Base-by-base conservation (phyloP, 495 filamentous ascomycete species). In the Aspergillus hancockii region DNA sequence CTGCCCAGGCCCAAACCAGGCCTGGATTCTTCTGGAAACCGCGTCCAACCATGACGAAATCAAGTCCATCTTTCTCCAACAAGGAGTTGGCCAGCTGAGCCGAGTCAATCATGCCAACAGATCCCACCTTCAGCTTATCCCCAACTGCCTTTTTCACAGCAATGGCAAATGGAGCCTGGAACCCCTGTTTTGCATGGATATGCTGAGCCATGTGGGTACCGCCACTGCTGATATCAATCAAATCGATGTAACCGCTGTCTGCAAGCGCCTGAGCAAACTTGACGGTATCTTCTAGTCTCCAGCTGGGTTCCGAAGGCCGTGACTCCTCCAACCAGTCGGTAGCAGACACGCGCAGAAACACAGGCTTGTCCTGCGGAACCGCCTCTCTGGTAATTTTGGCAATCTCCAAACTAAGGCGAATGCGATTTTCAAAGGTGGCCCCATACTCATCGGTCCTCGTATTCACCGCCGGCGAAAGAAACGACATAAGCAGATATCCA, bases 21-120 rank as follows among this genome's bases (percentile, higher is more conserved):
- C 83, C 80, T 0, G 89, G 86, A 62, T 90, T 85, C 74, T 87
- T 87, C 68, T 87, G 84, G 69, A 90, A 92, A 52, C 76, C 78
- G 7, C 89, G 71, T 1, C 89, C 89, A 6, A 81, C 79, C 43
- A 87, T 70, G 8, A 83, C 76, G 8, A 87, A 66, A 68, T 91
- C 89, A 8, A 89, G 62, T 0, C 73, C 78, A 4, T 80, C 74
- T 19, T 82, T 77, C 4, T 65, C 85, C 86, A 86, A 89, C 4
- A 82, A 71, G 56, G 86, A 79, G 9, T 89, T 60, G 47, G 79
- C 43, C 28, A 76, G 58, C 34, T 88, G 77, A 4, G 88, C 88
- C 61, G 82, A 71, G 25, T 79, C 81, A 62, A 91, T 89, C 52
- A 72, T 76, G 1, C 88, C 87, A 5, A 90, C 88, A 6, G 82